phyloP scores from a whole-genome alignment of 345 rosid genomes.

The Boechera divaricarpa region DNA sequence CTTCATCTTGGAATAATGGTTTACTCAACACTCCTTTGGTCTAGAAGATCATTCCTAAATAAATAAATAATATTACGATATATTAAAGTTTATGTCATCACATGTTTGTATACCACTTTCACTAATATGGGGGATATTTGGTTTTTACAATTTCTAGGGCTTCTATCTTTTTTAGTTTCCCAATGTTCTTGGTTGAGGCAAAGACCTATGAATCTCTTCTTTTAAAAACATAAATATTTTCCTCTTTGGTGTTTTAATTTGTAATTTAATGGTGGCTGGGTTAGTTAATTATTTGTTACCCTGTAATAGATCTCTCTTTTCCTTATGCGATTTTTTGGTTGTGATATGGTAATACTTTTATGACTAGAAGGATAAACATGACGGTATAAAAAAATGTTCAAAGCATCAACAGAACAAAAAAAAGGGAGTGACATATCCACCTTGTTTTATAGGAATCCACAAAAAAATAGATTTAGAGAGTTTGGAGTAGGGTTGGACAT shows the following conservation, averaged over 20 bases:
- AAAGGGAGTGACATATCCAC: background rate
- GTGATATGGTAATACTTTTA: background rate
- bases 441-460: background rate
- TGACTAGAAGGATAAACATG: background rate
- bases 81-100: constrained; percentile 35
- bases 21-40: constrained; percentile 60
- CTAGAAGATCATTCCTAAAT: constrained; percentile 40
- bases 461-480: too few relatives aligned
- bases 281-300: constrained; percentile 24
- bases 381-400: background rate
- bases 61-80: constrained; percentile 18
- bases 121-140: constrained; percentile 39
- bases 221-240: constrained; percentile 9
- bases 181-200: constrained; percentile 27
- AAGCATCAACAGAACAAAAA: background rate
- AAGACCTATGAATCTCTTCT: constrained; percentile 27
- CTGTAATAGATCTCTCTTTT: background rate
- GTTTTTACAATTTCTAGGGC: constrained; percentile 32
- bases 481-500: background rate
- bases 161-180: constrained; percentile 36
- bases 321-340: background rate
- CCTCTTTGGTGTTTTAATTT: constrained; percentile 39
- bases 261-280: constrained; percentile 47
- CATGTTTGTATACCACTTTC: constrained; percentile 40
- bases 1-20: constrained; percentile 61